phyloP scores from a whole-genome alignment of 2,329 filamentous ascomycete species.

The Scytalidium lignicola region DNA sequence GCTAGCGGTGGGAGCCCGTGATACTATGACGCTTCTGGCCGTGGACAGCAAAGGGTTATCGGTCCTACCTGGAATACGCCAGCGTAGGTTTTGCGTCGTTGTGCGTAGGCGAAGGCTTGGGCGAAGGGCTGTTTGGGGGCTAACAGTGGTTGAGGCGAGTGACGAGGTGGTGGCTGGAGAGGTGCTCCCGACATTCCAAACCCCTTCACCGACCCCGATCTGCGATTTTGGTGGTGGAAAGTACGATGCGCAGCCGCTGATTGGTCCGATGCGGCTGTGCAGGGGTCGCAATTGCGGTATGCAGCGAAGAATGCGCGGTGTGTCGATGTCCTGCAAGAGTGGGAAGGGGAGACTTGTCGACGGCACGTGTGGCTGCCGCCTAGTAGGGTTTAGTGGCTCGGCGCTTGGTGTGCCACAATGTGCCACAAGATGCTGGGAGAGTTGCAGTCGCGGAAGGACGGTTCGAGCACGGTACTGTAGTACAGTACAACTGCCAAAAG shows the following conservation, averaged over 20 bases:
- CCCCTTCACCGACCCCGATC: background rate
- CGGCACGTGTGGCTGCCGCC: background rate
- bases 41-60: constrained; percentile 64
- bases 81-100: constrained; percentile 8
- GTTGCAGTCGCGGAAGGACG: too few relatives aligned
- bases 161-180: background rate
- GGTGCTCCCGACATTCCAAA: background rate
- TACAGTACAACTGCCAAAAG: too few relatives aligned
- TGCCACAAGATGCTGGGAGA: too few relatives aligned
- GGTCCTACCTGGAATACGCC: constrained; percentile 71
- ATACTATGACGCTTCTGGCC: background rate
- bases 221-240: background rate
- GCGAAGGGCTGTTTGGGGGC: background rate
- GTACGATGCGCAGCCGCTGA: background rate
- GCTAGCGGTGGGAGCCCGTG: background rate
- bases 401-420: background rate
- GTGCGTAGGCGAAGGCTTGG: background rate
- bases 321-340: background rate
- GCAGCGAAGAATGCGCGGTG: background rate
- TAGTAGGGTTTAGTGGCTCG: background rate
- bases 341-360: background rate
- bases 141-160: background rate
- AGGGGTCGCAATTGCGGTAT: background rate
- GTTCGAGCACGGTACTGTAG: too few relatives aligned
- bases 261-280: background rate